Conservation (phyloP, 495 filamentous ascomycete genomes). For the Aeminium ludgeri region DNA sequence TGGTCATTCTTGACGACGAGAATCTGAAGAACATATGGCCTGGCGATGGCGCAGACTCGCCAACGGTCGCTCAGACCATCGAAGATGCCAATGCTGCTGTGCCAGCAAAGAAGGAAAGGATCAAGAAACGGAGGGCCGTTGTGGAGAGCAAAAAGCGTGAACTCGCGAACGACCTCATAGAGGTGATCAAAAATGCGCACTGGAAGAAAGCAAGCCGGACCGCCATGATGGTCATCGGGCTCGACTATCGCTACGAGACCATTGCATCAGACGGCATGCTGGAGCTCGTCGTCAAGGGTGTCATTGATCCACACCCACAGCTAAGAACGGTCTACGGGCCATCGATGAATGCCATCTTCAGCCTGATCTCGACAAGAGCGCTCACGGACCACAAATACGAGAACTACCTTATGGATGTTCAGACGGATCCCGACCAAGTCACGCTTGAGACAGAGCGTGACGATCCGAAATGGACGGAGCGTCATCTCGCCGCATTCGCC, state of each 20-base stretch:
- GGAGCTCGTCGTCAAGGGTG: conserved; percentile 65
- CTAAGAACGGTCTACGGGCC: conserved; percentile 65
- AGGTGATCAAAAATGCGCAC: conserved; percentile 59
- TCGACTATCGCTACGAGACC: conserved; percentile 75
- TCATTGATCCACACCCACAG: conserved; percentile 79
- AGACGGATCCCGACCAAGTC: conserved; percentile 57
- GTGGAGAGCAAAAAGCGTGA: conserved; percentile 72
- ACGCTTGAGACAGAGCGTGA: conserved; percentile 50
- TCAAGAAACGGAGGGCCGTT: conserved; percentile 51
- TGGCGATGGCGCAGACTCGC: background rate
- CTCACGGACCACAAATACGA: conserved; percentile 71
- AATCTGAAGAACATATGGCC: conserved; percentile 60
- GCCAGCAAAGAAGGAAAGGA: conserved; percentile 45
- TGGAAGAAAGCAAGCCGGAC: conserved; percentile 92
- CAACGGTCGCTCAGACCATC: conserved; percentile 15
- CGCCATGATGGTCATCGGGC: conserved; percentile 70
- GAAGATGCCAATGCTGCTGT: conserved; percentile 45
- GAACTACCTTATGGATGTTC: conserved; percentile 64
- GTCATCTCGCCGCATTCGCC: conserved; percentile 63
- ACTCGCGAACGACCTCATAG: conserved; percentile 64
- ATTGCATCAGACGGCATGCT: conserved; percentile 67
- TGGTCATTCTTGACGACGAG: conserved; percentile 68
- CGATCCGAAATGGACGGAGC: conserved; percentile 59
- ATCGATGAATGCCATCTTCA: conserved; percentile 65
- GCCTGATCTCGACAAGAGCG: conserved; percentile 67